Percentiles rank a stretch among this genome's conserved stretches.
Conservation (phyloP, 2,329 filamentous ascomycete species). For the Colletotrichum simmondsii region DNA sequence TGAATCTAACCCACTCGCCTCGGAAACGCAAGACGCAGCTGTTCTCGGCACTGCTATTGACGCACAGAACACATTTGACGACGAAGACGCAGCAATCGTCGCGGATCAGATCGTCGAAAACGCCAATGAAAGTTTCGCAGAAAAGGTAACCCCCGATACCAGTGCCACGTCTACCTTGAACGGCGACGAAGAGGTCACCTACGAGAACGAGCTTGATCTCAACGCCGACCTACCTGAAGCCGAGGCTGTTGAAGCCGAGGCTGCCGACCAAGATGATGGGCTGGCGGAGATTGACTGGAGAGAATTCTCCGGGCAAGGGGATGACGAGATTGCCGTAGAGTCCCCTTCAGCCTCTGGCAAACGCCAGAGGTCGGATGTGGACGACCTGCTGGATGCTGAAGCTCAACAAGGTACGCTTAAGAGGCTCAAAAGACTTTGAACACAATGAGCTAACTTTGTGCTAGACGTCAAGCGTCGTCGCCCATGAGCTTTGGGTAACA, state of each 20-base stretch:
- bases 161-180: slow-evolving; percentile 47
- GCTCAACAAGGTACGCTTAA: slow-evolving; percentile 37
- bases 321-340: slow-evolving; percentile 22
- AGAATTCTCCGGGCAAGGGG: slow-evolving; percentile 38
- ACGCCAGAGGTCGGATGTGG: slow-evolving; percentile 38
- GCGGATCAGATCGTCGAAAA: slow-evolving; percentile 1
- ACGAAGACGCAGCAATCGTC: slow-evolving; percentile 3
- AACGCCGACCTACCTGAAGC: slow-evolving; percentile 32
- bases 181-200: slow-evolving; percentile 44
- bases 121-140: slow-evolving; percentile 6
- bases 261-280: slow-evolving; percentile 13
- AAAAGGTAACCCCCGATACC: slow-evolving; percentile 36
- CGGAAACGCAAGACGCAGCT: slow-evolving; percentile 32
- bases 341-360: slow-evolving; percentile 34
- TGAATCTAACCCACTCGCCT: slow-evolving; percentile 39
- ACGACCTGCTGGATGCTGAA: slow-evolving; percentile 36
- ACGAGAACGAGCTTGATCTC: slow-evolving; percentile 45
- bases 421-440: not conserved
- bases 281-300: slow-evolving; percentile 41
- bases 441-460: slow-evolving; percentile 21
- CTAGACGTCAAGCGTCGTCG: slow-evolving; percentile 42
- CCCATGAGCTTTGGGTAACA: slow-evolving; percentile 29
- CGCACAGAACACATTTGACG: slow-evolving; percentile 1
- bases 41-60: not conserved
- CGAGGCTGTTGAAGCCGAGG: not conserved